Conservation (phyloP, 1,139 yeast species). For the Scheffersomyces titani region DNA sequence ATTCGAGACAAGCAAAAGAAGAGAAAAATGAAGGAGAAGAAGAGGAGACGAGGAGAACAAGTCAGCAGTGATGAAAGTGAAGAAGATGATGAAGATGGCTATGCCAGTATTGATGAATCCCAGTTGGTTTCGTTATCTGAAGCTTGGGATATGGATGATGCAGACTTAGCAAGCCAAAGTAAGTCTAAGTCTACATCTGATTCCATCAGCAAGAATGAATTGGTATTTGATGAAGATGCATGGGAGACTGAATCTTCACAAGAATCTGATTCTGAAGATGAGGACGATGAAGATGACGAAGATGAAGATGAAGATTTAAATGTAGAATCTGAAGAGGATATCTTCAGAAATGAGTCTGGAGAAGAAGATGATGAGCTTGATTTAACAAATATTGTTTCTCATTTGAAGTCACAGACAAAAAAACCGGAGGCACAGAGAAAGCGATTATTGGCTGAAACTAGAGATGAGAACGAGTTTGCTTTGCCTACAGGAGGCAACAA, state of each 20-base stretch:
- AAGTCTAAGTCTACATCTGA: constrained; percentile 9
- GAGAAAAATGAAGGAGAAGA: constrained; percentile 27
- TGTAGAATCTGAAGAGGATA: constrained; percentile 20
- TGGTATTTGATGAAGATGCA: constrained; percentile 41
- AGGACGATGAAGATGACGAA: constrained; percentile 20
- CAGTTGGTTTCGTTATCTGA: constrained; percentile 77
- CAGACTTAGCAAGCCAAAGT: constrained; percentile 34
- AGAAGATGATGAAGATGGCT: constrained; percentile 37
- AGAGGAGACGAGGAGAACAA: constrained; percentile 18
- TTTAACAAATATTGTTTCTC: constrained; percentile 34
- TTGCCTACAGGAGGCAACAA: constrained; percentile 62
- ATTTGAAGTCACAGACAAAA: constrained; percentile 29
- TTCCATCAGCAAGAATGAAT: constrained; percentile 21
- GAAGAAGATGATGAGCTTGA: constrained; percentile 32
- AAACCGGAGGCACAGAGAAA: constrained; percentile 39
- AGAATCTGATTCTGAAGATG: constrained; percentile 14
- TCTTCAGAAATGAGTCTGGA: constrained; percentile 16
- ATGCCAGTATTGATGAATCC: constrained; percentile 65
- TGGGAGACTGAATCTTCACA: constrained; percentile 36
- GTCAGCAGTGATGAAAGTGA: constrained; percentile 16
- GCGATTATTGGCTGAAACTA: constrained; percentile 50
- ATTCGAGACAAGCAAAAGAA: constrained; percentile 56
- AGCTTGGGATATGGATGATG: constrained; percentile 85
- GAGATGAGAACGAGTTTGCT: constrained; percentile 70
- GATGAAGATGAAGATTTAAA: constrained; percentile 5